phyloP scores from a whole-genome alignment of 1,284 basidiomycete species.

The Puccinia triticina region DNA sequence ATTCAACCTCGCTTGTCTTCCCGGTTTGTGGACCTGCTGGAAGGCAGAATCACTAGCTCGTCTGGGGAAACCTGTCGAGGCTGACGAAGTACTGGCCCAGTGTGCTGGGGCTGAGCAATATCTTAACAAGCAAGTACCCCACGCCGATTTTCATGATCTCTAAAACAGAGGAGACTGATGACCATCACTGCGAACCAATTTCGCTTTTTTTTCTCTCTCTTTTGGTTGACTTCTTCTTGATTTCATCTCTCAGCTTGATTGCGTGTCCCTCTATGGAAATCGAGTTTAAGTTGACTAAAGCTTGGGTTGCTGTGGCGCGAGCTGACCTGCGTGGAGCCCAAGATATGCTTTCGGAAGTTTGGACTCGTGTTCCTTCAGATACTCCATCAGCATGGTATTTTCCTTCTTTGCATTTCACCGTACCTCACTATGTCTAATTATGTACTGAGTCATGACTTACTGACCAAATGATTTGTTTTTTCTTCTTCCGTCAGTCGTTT shows the following conservation, averaged over 20 bases:
- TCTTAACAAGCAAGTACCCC: no score
- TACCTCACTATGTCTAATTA: not conserved
- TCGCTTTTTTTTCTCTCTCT: not conserved
- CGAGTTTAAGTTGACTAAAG: not conserved
- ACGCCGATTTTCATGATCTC: no score
- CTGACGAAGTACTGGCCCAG: not conserved
- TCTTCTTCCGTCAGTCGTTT: no score
- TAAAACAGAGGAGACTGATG: no score
- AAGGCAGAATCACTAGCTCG: slow-evolving; percentile 26
- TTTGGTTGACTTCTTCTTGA: no score
- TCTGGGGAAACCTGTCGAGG: slow-evolving; percentile 12
- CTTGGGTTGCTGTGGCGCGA: not conserved
- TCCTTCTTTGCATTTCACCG: not conserved
- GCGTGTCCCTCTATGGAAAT: no score
- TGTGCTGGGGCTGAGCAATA: not conserved
- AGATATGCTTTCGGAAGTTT: not conserved
- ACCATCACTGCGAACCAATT: no score
- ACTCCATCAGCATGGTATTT: not conserved
- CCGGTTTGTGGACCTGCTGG: slow-evolving; percentile 21
- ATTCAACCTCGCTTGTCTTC: slow-evolving; percentile 10
- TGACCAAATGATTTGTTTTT: not conserved
- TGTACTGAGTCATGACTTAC: not conserved
- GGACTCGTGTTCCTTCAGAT: not conserved
- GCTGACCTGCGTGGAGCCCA: not conserved
- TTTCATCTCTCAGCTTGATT: no score